A percentile compares a stretch with the other conserved stretches of the same genome.
These are phyloP conservation scores for Penicillium sumatraense DNA, from an alignment of 2,329 filamentous ascomycete species.

Conservation along the genomic window DNA sequence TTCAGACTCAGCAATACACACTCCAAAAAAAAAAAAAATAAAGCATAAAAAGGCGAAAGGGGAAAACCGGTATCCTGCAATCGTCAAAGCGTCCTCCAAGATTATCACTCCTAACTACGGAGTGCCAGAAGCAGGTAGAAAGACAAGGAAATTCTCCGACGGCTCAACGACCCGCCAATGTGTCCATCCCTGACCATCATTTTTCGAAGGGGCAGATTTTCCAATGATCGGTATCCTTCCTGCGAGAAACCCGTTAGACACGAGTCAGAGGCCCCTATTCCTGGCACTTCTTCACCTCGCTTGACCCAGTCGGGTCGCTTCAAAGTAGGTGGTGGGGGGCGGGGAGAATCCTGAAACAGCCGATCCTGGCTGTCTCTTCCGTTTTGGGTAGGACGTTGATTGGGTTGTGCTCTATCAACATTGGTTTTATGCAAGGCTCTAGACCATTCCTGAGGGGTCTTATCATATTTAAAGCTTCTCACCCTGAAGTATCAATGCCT, in stretches of 20 bases:
- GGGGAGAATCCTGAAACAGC: constrained; percentile 4
- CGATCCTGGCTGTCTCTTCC: background rate
- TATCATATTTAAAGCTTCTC: no score
- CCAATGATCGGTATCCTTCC: background rate
- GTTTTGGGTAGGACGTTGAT: background rate
- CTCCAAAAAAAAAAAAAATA: background rate
- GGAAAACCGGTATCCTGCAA: background rate
- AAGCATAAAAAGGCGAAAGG: background rate
- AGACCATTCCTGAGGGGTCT: background rate
- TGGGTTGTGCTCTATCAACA: background rate
- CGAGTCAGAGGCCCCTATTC: background rate
- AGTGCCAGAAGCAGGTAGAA: no score
- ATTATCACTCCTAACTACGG: background rate
- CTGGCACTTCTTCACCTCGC: background rate
- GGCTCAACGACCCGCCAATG: background rate
- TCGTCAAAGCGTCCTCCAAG: background rate
- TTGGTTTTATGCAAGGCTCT: background rate
- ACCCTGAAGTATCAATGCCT: no score
- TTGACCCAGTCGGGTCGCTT: background rate
- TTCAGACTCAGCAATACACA: no score
- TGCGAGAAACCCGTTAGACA: background rate
- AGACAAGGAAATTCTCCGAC: background rate
- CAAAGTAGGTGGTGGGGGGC: background rate
- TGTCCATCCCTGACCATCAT: background rate
- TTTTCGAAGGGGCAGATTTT: background rate